Conservation (phyloP, 371 early-diverging fungal species). For the Syncephalastrum racemosum region DNA sequence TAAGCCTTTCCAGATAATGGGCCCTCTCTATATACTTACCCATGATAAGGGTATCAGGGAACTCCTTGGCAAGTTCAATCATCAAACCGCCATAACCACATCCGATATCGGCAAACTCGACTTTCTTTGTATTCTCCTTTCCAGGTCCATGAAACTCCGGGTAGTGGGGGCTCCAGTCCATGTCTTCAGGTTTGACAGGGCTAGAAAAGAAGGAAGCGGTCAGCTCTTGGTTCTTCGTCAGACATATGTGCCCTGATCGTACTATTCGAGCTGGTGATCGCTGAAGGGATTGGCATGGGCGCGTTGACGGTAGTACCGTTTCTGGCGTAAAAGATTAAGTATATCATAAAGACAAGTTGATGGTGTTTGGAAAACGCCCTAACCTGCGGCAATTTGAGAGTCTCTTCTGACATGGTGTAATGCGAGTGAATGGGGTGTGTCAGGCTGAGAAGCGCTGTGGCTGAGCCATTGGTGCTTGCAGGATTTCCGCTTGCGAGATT, state of each 20-base stretch:
- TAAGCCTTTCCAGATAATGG: not conserved
- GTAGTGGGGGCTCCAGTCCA: conserved; percentile 92
- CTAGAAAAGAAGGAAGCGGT: conserved; percentile 31
- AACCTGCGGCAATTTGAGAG: too few relatives aligned
- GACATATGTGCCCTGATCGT: conserved; percentile 6
- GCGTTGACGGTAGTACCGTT: conserved; percentile 91
- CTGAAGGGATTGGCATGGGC: conserved; percentile 99
- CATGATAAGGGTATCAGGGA: conserved; percentile 88
- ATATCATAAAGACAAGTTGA: not conserved
- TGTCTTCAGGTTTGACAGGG: conserved; percentile 80
- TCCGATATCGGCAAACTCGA: conserved; percentile 98
- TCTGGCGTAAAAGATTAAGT: conserved; percentile 48
- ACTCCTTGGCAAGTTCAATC: conserved; percentile 87
- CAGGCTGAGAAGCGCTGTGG: too few relatives aligned
- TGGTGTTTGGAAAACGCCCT: too few relatives aligned
- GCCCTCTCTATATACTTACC: conserved; percentile 40
- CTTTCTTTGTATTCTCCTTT: conserved; percentile 53
- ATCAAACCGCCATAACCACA: conserved; percentile 99
- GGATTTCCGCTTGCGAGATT: too few relatives aligned
- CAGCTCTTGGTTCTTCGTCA: too few relatives aligned
- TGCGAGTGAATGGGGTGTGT: too few relatives aligned
- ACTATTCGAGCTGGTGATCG: conserved; percentile 94
- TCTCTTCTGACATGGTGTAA: too few relatives aligned
- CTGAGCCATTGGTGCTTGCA: too few relatives aligned
- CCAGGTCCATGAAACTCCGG: conserved; percentile 65